Percentiles rank a stretch among this genome's conserved stretches.
phyloP scores from a whole-genome alignment of 139 green algal genomes.

The Marvania coccoides region DNA sequence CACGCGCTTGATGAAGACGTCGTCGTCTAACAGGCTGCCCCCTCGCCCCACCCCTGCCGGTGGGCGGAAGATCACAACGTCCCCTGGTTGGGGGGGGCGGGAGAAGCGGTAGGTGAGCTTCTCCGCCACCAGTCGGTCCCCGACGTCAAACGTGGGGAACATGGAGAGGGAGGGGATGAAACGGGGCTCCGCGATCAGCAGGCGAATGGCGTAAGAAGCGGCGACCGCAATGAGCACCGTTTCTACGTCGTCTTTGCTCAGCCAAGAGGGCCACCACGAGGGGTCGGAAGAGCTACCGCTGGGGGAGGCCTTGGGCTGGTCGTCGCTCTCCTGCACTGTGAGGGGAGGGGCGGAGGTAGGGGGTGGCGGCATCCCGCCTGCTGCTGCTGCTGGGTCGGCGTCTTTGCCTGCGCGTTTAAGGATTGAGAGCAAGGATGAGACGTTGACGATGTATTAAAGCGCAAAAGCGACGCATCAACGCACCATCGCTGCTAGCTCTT shows the following conservation, averaged over 20 bases:
- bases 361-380: neutral
- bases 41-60: slow-evolving; percentile 13
- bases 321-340: neutral
- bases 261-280: slow-evolving; percentile 8
- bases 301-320: neutral
- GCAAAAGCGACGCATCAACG: no score
- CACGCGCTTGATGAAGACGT: slow-evolving; percentile 97
- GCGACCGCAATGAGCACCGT: slow-evolving; percentile 78
- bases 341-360: neutral
- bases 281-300: neutral
- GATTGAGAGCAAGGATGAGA: neutral
- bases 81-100: slow-evolving; percentile 52
- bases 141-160: slow-evolving; percentile 94
- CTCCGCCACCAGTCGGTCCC: slow-evolving; percentile 92
- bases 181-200: slow-evolving; percentile 89
- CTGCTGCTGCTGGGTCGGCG: neutral
- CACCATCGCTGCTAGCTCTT: no score
- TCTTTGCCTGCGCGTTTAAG: neutral
- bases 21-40: slow-evolving; percentile 50
- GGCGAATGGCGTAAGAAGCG: slow-evolving; percentile 80
- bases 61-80: slow-evolving; percentile 96
- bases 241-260: slow-evolving; percentile 77
- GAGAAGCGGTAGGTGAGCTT: slow-evolving; percentile 92
- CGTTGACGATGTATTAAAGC: no score
- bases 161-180: slow-evolving; percentile 99